phyloP scores from a whole-genome alignment of 176 grass and related monocot species.

The barley (Hordeum vulgare) region MorexV3_pseudomolecules_assembly NC_058524.1:562535132-562535631 shows the following conservation, averaged over 20 bases:
- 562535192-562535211: not conserved
- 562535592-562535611: not conserved
- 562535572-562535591: not conserved
- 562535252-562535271: not conserved
- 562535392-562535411: conserved; percentile 93
- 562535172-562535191: not conserved
- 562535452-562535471: conserved; percentile 66
- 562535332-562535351: conserved; percentile 21
- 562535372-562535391: conserved; percentile 82
- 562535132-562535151: not conserved
- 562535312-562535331: not conserved
- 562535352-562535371: conserved; percentile 98
- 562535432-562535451: conserved; percentile 77
- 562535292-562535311: not conserved
- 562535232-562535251: not conserved
- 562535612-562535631: not conserved
- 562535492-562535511: conserved; percentile 37
- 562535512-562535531: conserved; percentile 68
- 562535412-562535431: conserved; percentile 95
- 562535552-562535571: conserved; percentile 10
- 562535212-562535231: not conserved
- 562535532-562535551: conserved; percentile 44
- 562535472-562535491: conserved; percentile 58
- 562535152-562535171: not conserved
- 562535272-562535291: not conserved